Evolutionary conservation across 495 filamentous ascomycete genomes (phyloP).

Genomic region (Letharia columbiana): DNA sequence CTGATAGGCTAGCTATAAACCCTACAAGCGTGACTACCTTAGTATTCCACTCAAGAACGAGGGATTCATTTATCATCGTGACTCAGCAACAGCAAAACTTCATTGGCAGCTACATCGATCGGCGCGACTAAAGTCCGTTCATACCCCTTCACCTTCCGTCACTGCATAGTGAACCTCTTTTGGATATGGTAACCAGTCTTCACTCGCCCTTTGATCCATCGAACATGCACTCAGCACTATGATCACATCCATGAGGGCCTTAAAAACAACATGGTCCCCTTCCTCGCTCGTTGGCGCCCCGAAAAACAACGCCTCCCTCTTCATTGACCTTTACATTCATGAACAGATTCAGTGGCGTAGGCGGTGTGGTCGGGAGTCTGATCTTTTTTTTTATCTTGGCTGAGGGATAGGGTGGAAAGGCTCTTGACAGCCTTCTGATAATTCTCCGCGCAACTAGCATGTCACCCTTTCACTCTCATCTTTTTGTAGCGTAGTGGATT

Average conservation of each 20-base stretch:
- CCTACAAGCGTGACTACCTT: too few relatives aligned
- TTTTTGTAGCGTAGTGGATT: constrained; percentile 33
- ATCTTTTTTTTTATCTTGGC: not conserved
- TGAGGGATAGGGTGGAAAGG: not conserved
- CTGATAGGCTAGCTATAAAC: too few relatives aligned
- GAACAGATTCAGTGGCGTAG: constrained; percentile 40
- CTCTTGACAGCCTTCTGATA: constrained; percentile 31
- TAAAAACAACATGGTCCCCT: constrained; percentile 34
- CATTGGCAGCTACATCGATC: not conserved
- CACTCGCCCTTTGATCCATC: constrained; percentile 37
- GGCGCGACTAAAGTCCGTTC: not conserved
- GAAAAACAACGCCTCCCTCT: constrained; percentile 29
- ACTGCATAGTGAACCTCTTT: constrained; percentile 25
- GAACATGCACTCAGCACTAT: constrained; percentile 40
- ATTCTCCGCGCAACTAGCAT: constrained; percentile 40
- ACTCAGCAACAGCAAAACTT: not conserved
- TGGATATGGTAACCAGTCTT: constrained; percentile 29
- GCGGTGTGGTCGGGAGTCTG: constrained; percentile 14
- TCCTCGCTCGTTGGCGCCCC: constrained; percentile 29
- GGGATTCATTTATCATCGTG: not conserved
- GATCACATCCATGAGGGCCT: constrained; percentile 33
- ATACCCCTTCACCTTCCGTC: not conserved
- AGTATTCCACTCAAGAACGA: not conserved
- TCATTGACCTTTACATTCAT: constrained; percentile 39
- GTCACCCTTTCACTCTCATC: constrained; percentile 29